phyloP scores from a whole-genome alignment of 148 eudicot species.

The Rhododendron simsii region DNA sequence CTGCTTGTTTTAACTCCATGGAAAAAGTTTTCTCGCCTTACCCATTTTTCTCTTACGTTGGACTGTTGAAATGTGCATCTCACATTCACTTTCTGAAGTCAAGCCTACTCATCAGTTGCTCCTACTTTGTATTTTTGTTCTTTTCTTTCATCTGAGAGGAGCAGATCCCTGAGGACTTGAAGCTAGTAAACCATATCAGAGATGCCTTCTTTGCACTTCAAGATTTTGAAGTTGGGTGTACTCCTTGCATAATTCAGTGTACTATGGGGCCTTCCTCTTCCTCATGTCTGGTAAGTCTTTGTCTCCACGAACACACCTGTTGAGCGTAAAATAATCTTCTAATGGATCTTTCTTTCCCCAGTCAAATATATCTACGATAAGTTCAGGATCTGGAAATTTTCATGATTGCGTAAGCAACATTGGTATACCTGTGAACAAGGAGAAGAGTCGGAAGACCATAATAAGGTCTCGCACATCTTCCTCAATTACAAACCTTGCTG shows the following conservation, averaged over 20 bases:
- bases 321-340: neutral
- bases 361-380: constrained; percentile 39
- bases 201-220: constrained; percentile 45
- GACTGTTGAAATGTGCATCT: neutral
- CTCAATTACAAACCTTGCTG: constrained; percentile 27
- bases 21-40: neutral
- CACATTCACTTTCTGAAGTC: neutral
- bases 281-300: constrained; percentile 42
- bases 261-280: constrained; percentile 27
- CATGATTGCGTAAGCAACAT: constrained; percentile 24
- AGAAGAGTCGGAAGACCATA: constrained; percentile 6
- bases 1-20: neutral
- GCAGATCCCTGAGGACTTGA: constrained; percentile 60
- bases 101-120: neutral
- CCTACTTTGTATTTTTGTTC: neutral
- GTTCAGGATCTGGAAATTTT: constrained; percentile 29
- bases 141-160: neutral
- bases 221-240: constrained; percentile 26
- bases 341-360: constrained; percentile 29
- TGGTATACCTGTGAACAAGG: constrained; percentile 23
- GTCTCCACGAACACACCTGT: constrained; percentile 5
- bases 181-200: constrained; percentile 56
- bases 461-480: constrained; percentile 19
- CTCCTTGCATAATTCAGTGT: constrained; percentile 19
- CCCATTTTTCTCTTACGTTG: neutral